These are phyloP conservation scores for Rhododendron ovatum DNA, from an alignment of 148 eudicot species.

Conservation along the genomic window DNA sequence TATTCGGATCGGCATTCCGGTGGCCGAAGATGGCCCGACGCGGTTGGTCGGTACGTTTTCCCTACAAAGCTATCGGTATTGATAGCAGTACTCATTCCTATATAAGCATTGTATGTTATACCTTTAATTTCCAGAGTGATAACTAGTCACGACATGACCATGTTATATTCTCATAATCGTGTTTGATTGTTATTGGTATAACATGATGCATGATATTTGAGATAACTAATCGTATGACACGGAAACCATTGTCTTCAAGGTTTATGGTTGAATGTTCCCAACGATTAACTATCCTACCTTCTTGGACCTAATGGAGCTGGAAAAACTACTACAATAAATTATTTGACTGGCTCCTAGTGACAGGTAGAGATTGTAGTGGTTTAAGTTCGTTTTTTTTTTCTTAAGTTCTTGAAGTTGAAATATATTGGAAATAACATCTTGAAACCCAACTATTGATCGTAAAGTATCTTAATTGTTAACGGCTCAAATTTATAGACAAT, in stretches of 20 bases:
- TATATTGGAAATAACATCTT: too few species aligned
- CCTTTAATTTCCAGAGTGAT: not conserved
- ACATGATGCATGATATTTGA: not conserved
- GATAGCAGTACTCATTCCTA: too few species aligned
- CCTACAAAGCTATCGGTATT: too few species aligned
- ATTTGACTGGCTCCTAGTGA: constrained; percentile 79
- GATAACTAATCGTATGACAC: not conserved
- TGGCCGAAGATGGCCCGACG: too few species aligned
- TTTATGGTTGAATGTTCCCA: constrained; percentile 67
- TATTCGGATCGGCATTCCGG: too few species aligned
- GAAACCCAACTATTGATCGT: not conserved
- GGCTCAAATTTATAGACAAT: constrained; percentile 65
- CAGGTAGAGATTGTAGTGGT: constrained; percentile 32
- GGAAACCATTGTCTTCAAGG: constrained; percentile 31
- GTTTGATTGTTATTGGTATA: not conserved
- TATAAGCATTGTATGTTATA: not conserved
- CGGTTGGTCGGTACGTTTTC: too few species aligned
- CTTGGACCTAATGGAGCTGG: constrained; percentile 98
- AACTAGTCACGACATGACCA: not conserved
- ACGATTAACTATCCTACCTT: constrained; percentile 84
- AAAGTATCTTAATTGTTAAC: constrained; percentile 7
- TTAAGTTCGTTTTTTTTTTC: too few species aligned
- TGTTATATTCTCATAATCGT: not conserved
- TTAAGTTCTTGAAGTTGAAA: not conserved
- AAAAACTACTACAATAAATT: constrained; percentile 79